phyloP scores from a whole-genome alignment of 2,329 filamentous ascomycete species.

The Trichoderma cornu-damae region DNA sequence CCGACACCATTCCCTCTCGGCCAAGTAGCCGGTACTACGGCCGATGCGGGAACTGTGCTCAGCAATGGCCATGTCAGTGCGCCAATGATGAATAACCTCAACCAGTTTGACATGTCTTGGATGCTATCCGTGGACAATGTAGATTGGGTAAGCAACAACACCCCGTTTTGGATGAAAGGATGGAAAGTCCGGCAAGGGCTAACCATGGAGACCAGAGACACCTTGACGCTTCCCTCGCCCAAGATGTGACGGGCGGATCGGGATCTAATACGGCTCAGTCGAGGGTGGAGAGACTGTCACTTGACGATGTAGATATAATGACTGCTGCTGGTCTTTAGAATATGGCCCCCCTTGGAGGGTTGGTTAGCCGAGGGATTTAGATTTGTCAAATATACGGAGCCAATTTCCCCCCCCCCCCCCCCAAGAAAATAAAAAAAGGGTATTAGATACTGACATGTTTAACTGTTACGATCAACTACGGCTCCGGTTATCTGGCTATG shows the following conservation, averaged over 20 bases:
- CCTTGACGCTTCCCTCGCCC: constrained; percentile 28
- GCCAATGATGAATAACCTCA: constrained; percentile 8
- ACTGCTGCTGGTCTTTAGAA: constrained; percentile 24
- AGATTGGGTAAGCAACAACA: constrained; percentile 36
- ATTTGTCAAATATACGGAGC: no score
- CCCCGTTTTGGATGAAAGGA: no score
- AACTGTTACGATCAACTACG: not conserved
- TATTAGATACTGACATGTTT: not conserved
- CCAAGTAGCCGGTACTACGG: not conserved
- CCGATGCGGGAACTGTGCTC: not conserved
- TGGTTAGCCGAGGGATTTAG: no score
- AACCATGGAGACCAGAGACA: constrained; percentile 22
- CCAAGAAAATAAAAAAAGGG: not conserved
- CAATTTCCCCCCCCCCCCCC: no score
- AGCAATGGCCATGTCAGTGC: not conserved
- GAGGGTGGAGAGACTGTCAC: constrained; percentile 29
- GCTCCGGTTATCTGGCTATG: not conserved
- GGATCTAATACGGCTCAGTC: constrained; percentile 27
- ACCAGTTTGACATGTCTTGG: constrained; percentile 35
- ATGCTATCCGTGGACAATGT: constrained; percentile 32
- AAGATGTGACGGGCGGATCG: constrained; percentile 28
- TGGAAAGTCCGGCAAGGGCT: not conserved
- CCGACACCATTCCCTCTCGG: not conserved
- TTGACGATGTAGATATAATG: constrained; percentile 29
- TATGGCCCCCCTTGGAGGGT: constrained; percentile 12